Base-by-base conservation (phyloP, 208 protist species). In the Tritrichomonas foetus region DNA sequence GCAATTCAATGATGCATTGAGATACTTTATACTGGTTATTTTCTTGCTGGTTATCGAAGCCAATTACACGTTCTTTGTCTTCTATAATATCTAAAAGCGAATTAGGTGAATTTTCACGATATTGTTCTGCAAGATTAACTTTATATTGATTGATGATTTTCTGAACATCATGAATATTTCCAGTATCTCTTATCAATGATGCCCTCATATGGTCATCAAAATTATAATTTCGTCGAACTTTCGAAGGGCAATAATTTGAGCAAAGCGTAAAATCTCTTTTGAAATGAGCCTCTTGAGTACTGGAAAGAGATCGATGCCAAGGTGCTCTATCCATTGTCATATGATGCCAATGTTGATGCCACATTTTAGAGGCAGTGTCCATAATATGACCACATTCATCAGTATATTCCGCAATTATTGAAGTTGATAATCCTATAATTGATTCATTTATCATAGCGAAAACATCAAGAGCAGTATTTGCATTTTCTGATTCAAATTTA, bases 161-260 rank as follows among this genome's bases (percentile, higher is more conserved):
- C 27, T 89, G 41, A 8, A 47, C 78, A 39, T 53, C 25, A n/a
- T 57, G 0, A 57, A 27, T 57, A n/a, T 16, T 53, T 53, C 78
- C 78, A 39, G 39, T 57, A 39, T 89, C 78, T 89, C 78, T 89
- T 47, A 89, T 39, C 13, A 89, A 57, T 53, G 78, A 89, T n/a
- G 78, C 78, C 33, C 13, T 13, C 78, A 89, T 89, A n/a, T 89
- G 78, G 36, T 89, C 30, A 89, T 89, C 47, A n/a, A 89, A 89
- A 14, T 39, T 33, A 20, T 89, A 57, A 16, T 89, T 89, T 5
- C 41, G 1, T 61, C 47, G 0, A 20, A 89, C 14, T 47, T 53
- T 89, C 20, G 11, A 39, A 39, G 78, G 78, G 39, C 13, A 49
- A 53, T 22, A 39, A 57, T 61, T 61, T 39, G 41, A 27, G 33